Evolutionary conservation across 371 early-diverging fungal genomes (phyloP), one percentile per base, ranked within the genome.

Genomic region (Mucor piriformis): DNA sequence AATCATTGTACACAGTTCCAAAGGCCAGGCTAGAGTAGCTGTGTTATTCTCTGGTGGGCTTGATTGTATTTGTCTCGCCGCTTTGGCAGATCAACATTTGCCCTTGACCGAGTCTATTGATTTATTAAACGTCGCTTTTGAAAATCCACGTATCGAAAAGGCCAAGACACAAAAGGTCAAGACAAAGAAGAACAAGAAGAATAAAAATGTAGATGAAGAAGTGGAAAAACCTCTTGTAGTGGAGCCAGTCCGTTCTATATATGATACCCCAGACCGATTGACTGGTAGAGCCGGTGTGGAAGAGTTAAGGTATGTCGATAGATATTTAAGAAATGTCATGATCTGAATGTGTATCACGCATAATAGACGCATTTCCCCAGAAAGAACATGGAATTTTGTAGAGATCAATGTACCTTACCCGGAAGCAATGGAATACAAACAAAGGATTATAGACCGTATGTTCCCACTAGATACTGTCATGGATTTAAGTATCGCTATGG

Each of bases 401-500:
- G 90, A 92, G 60, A 83, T 95, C 47, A 86, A 97, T 70, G 89
- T 97, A 0, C 92, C 93, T 1, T 95, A 87, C 65, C 63, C 60
- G 15, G 90, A 92, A 61, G 90, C 88, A 1, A 66, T 77, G 51
- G 79, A 69, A 20, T 59, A 83, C 49, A 67, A 81, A 23, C 57
- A 73, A 4, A 76, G 82, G 24, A 89, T 97, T 16, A 70, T 88
- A 44, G 81, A 83, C 34, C 67, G 92, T 34, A 90, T 96, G 81
- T 73, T 72, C 23, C 98, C 98, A 0, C 64, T 87, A n/a, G 84
- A 88, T 32, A 96, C 94, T 0, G 91, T 93, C 0, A 97, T 97
- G 98, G 98, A 97, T 76, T 69, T 95, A 91, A 95, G 96, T 62
- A 96, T 97, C 57, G 96, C 93, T 0, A 87, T 95, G 83, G 97